Evolutionary conservation across 495 filamentous ascomycete species (phyloP).

Genomic region (Venustampulla echinocandica): DNA sequence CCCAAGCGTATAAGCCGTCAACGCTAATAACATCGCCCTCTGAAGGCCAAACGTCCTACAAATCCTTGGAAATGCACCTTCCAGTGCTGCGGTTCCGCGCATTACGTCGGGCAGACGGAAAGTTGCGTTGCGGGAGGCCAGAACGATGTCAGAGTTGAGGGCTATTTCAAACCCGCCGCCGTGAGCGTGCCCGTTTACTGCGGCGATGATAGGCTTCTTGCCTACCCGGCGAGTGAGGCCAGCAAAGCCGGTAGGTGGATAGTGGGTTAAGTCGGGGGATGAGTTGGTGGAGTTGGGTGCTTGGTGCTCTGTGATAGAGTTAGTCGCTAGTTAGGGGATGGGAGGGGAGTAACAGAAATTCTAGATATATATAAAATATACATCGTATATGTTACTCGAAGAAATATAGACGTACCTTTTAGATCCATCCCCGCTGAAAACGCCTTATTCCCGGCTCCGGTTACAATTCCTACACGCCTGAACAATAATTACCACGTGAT

Average conservation of each 20-base stretch:
- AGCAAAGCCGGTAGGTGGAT: constrained; percentile 35
- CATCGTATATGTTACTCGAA: too few species aligned
- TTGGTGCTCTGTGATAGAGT: neutral
- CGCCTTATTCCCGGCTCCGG: constrained; percentile 38
- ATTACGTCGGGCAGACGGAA: constrained; percentile 62
- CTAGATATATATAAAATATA: too few species aligned
- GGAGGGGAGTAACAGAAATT: too few species aligned
- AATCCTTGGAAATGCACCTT: constrained; percentile 59
- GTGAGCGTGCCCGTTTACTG: constrained; percentile 59
- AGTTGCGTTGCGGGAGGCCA: constrained; percentile 44
- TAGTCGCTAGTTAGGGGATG: neutral
- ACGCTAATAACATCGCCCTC: constrained; percentile 59
- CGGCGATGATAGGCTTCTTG: constrained; percentile 59
- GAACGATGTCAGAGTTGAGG: constrained; percentile 58
- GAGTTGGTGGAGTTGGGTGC: neutral
- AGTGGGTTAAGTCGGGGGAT: neutral
- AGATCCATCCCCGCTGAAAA: constrained; percentile 52
- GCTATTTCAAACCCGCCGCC: constrained; percentile 69
- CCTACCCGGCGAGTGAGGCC: constrained; percentile 46
- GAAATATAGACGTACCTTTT: constrained; percentile 26
- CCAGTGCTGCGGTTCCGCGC: constrained; percentile 58
- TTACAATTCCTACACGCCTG: constrained; percentile 48
- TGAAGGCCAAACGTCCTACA: constrained; percentile 53
- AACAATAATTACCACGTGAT: neutral
- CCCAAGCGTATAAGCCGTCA: constrained; percentile 49